phyloP scores from a whole-genome alignment of 495 filamentous ascomycete species.

The Trypethelium eluteriae region DNA sequence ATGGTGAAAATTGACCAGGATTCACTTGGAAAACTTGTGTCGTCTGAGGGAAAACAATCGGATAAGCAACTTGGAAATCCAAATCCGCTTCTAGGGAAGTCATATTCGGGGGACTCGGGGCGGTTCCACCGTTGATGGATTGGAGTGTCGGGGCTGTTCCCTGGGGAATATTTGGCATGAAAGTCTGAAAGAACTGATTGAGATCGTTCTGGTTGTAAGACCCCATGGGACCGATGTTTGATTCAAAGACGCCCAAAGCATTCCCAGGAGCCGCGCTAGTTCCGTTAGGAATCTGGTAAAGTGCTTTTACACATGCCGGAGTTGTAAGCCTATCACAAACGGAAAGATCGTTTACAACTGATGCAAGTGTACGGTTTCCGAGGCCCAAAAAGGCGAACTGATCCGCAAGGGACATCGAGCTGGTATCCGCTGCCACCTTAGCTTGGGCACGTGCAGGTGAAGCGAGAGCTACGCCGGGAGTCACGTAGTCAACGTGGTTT shows the following conservation, averaged over 20 bases:
- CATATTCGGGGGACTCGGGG: slow-evolving; percentile 5
- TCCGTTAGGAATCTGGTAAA: slow-evolving; percentile 19
- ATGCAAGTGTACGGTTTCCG: slow-evolving; percentile 11
- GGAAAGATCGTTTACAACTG: slow-evolving; percentile 11
- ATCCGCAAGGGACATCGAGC: neutral
- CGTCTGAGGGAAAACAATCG: slow-evolving; percentile 18
- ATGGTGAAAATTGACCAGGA: slow-evolving; percentile 11
- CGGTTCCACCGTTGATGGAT: slow-evolving; percentile 17
- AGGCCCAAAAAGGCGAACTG: neutral
- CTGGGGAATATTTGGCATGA: slow-evolving; percentile 14
- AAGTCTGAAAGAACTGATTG: slow-evolving; percentile 18
- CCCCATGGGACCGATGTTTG: slow-evolving; percentile 6
- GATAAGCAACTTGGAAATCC: slow-evolving; percentile 18
- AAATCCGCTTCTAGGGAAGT: slow-evolving; percentile 10
- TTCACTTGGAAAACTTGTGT: slow-evolving; percentile 17
- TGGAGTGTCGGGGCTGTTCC: slow-evolving; percentile 11
- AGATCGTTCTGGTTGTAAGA: slow-evolving; percentile 19
- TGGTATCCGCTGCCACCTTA: neutral
- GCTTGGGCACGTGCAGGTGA: slow-evolving; percentile 9
- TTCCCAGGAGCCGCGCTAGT: slow-evolving; percentile 12
- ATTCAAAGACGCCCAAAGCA: slow-evolving; percentile 16
- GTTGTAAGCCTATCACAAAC: slow-evolving; percentile 20
- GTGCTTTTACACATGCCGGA: slow-evolving; percentile 17
- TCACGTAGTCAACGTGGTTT: slow-evolving; percentile 23
- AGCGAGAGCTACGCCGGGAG: slow-evolving; percentile 20